A percentile compares a stretch with the other conserved stretches of the same genome.
Evolutionary conservation across 495 filamentous ascomycete genomes (phyloP).

Genomic region (Lasiosphaeriaceae sp.): DNA sequence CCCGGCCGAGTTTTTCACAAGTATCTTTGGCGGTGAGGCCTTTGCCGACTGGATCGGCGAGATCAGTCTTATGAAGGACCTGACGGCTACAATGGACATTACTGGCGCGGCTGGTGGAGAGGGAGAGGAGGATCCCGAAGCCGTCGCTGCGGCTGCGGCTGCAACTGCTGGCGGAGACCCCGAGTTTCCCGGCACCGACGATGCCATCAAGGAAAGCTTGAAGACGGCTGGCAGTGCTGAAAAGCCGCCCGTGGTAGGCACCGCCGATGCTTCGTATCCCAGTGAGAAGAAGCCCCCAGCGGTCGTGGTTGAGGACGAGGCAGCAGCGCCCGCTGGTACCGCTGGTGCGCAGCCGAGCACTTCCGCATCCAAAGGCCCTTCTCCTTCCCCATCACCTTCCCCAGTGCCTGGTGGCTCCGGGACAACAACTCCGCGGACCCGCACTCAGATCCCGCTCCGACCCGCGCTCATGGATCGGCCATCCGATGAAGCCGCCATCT

Average conservation of each 20-base stretch:
- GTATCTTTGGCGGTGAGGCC: conserved; percentile 96
- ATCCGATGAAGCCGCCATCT: conserved; percentile 75
- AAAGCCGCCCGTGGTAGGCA: conserved; percentile 19
- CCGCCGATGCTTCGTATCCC: conserved; percentile 19
- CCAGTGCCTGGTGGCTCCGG: conserved; percentile 54
- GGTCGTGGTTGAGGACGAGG: conserved; percentile 46
- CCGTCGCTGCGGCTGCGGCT: conserved; percentile 46
- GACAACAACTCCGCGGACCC: conserved; percentile 53
- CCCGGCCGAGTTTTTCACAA: conserved; percentile 95
- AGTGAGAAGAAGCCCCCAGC: conserved; percentile 18
- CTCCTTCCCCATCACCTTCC: conserved; percentile 32
- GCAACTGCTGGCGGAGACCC: conserved; percentile 31
- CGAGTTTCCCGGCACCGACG: conserved; percentile 44
- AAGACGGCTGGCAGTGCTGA: conserved; percentile 30
- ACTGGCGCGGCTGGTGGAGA: conserved; percentile 70
- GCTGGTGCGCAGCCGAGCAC: conserved; percentile 13
- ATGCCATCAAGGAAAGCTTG: conserved; percentile 48
- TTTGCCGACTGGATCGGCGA: conserved; percentile 91
- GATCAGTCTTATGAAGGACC: conserved; percentile 87
- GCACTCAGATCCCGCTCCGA: conserved; percentile 62
- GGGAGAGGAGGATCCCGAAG: conserved; percentile 51
- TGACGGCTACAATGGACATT: conserved; percentile 88
- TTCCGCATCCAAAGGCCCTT: conserved; percentile 14
- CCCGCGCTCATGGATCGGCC: conserved; percentile 85
- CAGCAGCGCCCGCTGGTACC: conserved; percentile 4